Evolutionary conservation across 2,329 filamentous ascomycete genomes (phyloP), one percentile per base, ranked within the genome.

Genomic region (Claviceps digitariae): DNA sequence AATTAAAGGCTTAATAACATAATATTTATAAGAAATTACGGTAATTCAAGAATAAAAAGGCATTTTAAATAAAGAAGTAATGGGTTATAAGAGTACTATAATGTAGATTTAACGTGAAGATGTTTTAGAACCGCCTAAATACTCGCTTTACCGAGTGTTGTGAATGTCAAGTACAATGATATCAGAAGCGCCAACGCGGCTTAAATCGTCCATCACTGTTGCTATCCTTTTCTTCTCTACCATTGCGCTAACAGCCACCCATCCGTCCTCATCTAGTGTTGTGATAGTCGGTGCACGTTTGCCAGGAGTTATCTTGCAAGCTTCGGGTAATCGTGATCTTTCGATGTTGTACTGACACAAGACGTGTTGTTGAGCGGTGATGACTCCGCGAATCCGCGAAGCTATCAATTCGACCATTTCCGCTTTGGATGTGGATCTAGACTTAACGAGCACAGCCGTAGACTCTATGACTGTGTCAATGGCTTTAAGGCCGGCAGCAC

Each of bases 311-410:
- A 97, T 87, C 60, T 78, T 78, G 48, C 78, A 81, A 9, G 87
- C 90, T 34, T 74, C 72, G 8, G 75, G 64, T 54, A 98, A 79
- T 52, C 80, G 78, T 48, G 71, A 67, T 56, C 90, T 82, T 60
- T 87, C 79, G 55, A 97, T 81, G 72, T 98, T 98, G 77, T 97
- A 98, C 66, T 94, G 90, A 74, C 93, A 97, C 31, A 97, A 81
- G 29, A 97, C 89, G 66, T 87, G 97, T 69, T 83, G 85, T 72
- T 98, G 89, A 10, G 93, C 93, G 44, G 89, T 91, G 65, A 98
- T 97, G 58, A 98, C 90, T 68, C 93, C 93, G 55, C 82, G 80
- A 64, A 98, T 95, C 63, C 93, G 83, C 12, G 85, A 84, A 29
- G 86, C 81, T 64, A 98, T 94, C 54, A 95, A 76, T 23, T 91